These are phyloP conservation scores for Vachellia pachyceras DNA, from an alignment of 306 rosid species.

Conservation along the genomic window DNA sequence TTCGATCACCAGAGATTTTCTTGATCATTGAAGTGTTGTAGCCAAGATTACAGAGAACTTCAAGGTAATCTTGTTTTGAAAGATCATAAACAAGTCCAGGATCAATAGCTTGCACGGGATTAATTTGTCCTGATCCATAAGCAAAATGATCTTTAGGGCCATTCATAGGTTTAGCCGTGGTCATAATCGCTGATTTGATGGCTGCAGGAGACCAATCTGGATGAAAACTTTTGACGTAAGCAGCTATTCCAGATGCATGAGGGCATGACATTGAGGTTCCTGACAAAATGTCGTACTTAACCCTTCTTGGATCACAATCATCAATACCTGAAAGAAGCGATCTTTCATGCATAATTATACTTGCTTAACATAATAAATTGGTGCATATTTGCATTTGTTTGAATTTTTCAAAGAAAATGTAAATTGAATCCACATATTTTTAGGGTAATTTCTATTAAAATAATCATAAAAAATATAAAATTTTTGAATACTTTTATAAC, in stretches of 20 bases:
- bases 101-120: constrained; percentile 34
- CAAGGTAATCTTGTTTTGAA: constrained; percentile 34
- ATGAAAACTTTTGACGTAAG: constrained; percentile 37
- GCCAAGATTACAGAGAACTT: constrained; percentile 38
- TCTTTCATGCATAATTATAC: no score
- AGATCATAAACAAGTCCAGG: constrained; percentile 49
- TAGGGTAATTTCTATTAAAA: no score
- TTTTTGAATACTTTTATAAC: no score
- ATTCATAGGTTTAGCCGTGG: constrained; percentile 34
- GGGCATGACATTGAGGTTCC: constrained; percentile 52
- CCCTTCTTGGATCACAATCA: neutral
- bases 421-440: no score
- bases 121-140: constrained; percentile 46
- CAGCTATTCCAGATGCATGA: constrained; percentile 45
- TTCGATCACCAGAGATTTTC: neutral
- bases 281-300: constrained; percentile 19
- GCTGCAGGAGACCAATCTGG: constrained; percentile 43
- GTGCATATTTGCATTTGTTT: no score
- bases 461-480: no score
- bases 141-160: neutral
- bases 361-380: no score
- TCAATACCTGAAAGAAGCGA: no score
- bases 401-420: no score
- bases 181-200: constrained; percentile 29
- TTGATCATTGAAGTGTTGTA: neutral